Base-by-base conservation (phyloP, 23 red algal genomes). In the Gracilaria gracilis region DNA sequence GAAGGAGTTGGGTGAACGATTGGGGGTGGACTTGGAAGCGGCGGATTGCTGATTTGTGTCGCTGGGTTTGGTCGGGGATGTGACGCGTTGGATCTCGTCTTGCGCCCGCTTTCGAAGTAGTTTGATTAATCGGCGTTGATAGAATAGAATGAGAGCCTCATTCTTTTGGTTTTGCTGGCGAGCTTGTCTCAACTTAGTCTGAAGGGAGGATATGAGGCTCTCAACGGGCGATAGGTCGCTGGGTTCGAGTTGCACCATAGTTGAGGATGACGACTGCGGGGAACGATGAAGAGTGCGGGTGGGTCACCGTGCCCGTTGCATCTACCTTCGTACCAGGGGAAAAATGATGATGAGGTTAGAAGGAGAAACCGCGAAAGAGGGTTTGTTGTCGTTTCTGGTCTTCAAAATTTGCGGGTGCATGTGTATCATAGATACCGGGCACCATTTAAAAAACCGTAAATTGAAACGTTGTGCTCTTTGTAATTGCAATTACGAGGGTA, bases 171-270 rank as follows among this genome's bases (percentile, higher is more conserved):
- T 73, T 40, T 73, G 31, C 1, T 40, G 31, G 35, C 28, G 33
- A 23, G 67, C 67, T 40, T 37, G 33, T 73, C 38, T 15, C 35
- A 73, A 35, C 19, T 73, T 37, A 21, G 35, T 42, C 38, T 73
- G 67, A 73, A 73, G 67, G 33, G 67, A 37, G 19, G 67, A 73
- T 20, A 73, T 44, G 35, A 73, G 20, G 35, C 21, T 73, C 16
- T 73, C 15, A 16, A 73, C 67, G 34, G 67, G 7, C 17, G 67
- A 20, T 40, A 73, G 23, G 20, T 44, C 35, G 28, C 44, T 37
- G 33, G 20, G 2, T 35, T 73, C 16, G 67, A 73, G 24, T 31
- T 62, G 24, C 59, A 62, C 59, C 59, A 62, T 62, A 19, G 23
- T 62, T 62, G 24, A 1, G 29, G 27, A 62, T 0, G 27, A 31